Evolutionary conservation across 768 basidiomycete species (phyloP).

Genomic region (Hemileccinum rubropunctum): DNA sequence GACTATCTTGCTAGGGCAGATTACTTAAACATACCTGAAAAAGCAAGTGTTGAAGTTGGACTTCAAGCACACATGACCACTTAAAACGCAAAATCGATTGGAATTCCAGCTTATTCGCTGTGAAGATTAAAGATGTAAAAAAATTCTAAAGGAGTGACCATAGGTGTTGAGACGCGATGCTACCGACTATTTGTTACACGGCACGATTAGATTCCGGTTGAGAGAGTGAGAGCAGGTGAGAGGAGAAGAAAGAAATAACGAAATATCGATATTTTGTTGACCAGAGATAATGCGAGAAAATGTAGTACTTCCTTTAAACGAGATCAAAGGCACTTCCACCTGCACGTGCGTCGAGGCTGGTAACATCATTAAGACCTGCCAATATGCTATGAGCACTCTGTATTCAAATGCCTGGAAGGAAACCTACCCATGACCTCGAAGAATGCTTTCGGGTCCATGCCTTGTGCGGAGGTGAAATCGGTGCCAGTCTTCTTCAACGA

Average conservation of each 20-base stretch:
- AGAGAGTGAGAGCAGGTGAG: background rate
- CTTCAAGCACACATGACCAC: background rate
- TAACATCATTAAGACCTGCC: slow-evolving; percentile 51
- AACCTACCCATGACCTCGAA: slow-evolving; percentile 71
- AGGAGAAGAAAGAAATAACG: background rate
- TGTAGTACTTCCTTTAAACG: slow-evolving; percentile 34
- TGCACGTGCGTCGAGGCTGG: slow-evolving; percentile 52
- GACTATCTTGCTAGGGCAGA: too few relatives aligned
- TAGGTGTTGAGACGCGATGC: slow-evolving; percentile 12
- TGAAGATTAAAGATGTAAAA: slow-evolving; percentile 19
- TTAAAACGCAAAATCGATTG: slow-evolving; percentile 2
- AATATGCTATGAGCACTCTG: background rate
- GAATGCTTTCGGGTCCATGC: slow-evolving; percentile 78
- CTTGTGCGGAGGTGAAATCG: slow-evolving; percentile 55
- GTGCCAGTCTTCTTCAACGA: slow-evolving; percentile 76
- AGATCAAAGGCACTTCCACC: slow-evolving; percentile 58
- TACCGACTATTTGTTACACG: slow-evolving; percentile 21
- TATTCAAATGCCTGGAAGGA: background rate
- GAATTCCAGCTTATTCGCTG: slow-evolving; percentile 11
- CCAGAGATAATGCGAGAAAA: too few relatives aligned
- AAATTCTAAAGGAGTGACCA: slow-evolving; percentile 22
- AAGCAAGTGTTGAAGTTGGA: slow-evolving; percentile 10
- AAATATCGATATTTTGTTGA: too few relatives aligned
- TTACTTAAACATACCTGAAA: background rate
- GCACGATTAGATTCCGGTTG: slow-evolving; percentile 7